Percentiles rank a stretch among this genome's conserved stretches.
Evolutionary conservation across 2,329 filamentous ascomycete genomes (phyloP).

Genomic region (Aciculosporium take): DNA sequence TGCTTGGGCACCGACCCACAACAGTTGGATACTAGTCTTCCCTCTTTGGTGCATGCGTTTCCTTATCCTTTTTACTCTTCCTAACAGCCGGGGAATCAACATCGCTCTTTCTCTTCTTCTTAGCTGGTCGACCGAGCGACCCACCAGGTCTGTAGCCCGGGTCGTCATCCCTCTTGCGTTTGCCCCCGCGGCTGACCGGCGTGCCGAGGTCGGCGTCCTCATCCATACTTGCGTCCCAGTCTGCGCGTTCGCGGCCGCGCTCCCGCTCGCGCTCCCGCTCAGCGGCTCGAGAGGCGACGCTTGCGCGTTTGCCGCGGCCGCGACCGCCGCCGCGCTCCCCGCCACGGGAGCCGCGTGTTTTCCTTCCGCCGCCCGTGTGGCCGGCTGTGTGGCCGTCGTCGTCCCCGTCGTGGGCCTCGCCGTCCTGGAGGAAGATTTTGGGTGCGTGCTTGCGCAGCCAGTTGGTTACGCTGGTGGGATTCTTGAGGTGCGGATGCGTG

Average conservation of each 20-base stretch:
- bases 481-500: constrained; percentile 35
- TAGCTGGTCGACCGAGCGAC: constrained; percentile 36
- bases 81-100: constrained; percentile 22
- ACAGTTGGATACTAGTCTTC: neutral
- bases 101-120: constrained; percentile 47
- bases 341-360: constrained; percentile 16
- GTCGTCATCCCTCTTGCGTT: constrained; percentile 46
- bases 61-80: constrained; percentile 24
- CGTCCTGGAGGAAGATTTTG: constrained; percentile 71
- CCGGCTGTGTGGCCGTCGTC: constrained; percentile 21
- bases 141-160: constrained; percentile 44
- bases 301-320: constrained; percentile 22
- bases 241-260: constrained; percentile 12
- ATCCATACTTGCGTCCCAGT: constrained; percentile 25
- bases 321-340: constrained; percentile 17
- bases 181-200: constrained; percentile 19
- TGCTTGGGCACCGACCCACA: too few relatives aligned
- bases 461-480: constrained; percentile 87
- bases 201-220: constrained; percentile 22
- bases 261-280: constrained; percentile 11
- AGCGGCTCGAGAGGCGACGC: constrained; percentile 11
- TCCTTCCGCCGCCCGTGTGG: constrained; percentile 19
- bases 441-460: constrained; percentile 82
- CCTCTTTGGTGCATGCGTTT: constrained; percentile 10
- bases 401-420: constrained; percentile 26